Evolutionary conservation across 192 early-diverging fungal species (phyloP), one percentile per base, ranked within the genome.

Genomic region (Podila minutissima): DNA sequence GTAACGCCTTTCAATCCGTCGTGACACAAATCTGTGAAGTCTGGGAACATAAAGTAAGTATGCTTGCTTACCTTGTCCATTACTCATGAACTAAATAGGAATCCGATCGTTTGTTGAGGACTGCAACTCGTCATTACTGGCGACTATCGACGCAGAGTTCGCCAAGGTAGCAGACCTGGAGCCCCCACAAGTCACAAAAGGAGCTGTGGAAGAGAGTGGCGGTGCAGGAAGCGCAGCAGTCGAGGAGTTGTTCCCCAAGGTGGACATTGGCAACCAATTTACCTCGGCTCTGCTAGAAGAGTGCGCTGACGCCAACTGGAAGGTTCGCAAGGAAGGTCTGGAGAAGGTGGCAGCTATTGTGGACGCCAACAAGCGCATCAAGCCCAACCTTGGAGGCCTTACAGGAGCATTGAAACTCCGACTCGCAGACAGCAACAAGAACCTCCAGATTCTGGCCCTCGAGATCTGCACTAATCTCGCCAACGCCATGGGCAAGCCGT

Each of bases 121-220:
- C 81, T 88, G 98, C 62, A 96, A 90, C 74, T 87, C 96, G 2
- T 88, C 92, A 60, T 82, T 96, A 29, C 68, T 98, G 66, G 90
- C 94, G 33, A 86, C 90, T 4, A 92, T 99, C 57, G 97, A 99
- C 75, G 87, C 94, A 33, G 98, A 99, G 76, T 97, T 99, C 74
- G 94, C 93, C 31, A 96, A 94, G 67, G 97, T 96, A 5, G 92
- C 89, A 3, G 89, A 86, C 46, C 65, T 89, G 78, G 84, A 88
- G 19, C 91, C 94, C 26, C 92, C 93, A 26, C 74, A 86, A 55
- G 89, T 93, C 15, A 81, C 88, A n/a, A 91, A 89, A 63, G 72
- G 83, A 20, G 51, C 67, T 6, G 74, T 59, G 32, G 81, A 81
- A 19, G 86, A 82, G 3, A 61, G n/a, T 37, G 64, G 70, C 20